Evolutionary conservation across 495 filamentous ascomycete species (phyloP).

Genomic region (Daldinia concentrica): DNA sequence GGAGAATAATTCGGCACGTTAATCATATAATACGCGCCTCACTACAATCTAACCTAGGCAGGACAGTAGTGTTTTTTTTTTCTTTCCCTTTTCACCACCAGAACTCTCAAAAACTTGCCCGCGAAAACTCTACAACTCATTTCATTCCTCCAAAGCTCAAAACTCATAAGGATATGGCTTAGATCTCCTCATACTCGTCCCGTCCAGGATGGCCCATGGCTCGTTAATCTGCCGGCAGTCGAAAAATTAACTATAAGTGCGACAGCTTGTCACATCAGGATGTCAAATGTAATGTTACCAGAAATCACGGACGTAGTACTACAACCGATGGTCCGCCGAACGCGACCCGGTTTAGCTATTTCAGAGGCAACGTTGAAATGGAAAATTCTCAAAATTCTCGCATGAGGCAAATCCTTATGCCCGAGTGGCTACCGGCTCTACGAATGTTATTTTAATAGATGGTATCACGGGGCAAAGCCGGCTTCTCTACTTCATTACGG

Average conservation of each 20-base stretch:
- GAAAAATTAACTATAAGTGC: not conserved
- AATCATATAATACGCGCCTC: not conserved
- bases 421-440: not conserved
- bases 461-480: not conserved
- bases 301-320: constrained; percentile 30
- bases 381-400: constrained; percentile 2
- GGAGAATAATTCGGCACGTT: not conserved
- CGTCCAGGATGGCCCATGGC: not conserved
- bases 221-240: not conserved
- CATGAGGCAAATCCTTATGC: not conserved
- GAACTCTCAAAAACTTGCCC: not conserved
- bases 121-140: not conserved
- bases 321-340: constrained; percentile 16
- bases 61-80: not conserved
- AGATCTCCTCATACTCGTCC: not conserved
- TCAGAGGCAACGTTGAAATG: not conserved
- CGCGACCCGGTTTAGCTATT: not conserved
- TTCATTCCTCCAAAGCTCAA: not conserved
- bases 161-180: not conserved
- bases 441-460: not conserved
- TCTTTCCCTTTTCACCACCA: not conserved
- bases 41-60: not conserved
- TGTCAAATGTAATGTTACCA: constrained; percentile 5
- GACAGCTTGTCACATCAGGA: not conserved
- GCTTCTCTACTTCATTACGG: not conserved